Conservation (phyloP, 352 stramenopile genomes). For the Phytopythium sindhum region DNA sequence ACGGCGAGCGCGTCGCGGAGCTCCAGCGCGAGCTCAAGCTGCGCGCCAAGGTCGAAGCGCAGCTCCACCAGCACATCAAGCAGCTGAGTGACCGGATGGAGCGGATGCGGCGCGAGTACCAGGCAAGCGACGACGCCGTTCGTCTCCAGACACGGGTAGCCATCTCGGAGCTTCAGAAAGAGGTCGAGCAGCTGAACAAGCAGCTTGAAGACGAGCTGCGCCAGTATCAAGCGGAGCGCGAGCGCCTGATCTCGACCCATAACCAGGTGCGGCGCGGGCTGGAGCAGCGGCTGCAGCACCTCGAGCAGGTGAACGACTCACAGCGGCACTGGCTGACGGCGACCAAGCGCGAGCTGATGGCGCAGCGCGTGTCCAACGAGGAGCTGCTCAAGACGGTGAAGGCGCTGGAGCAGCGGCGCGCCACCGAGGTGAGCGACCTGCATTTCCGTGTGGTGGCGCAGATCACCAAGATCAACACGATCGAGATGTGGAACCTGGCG, state of each 20-base stretch:
- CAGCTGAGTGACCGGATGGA: conserved; percentile 29
- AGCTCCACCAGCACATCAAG: conserved; percentile 34
- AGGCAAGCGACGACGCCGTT: conserved; percentile 45
- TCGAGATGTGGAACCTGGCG: conserved; percentile 82
- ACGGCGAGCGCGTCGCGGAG: conserved; percentile 33
- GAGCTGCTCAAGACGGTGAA: conserved; percentile 59
- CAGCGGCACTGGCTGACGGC: conserved; percentile 72
- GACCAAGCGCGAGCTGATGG: conserved; percentile 55
- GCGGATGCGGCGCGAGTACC: conserved; percentile 41
- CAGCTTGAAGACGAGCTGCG: conserved; percentile 28
- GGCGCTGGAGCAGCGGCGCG: conserved; percentile 66
- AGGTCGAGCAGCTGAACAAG: conserved; percentile 30
- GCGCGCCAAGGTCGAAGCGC: conserved; percentile 31
- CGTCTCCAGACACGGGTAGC: conserved; percentile 41
- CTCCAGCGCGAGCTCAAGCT: conserved; percentile 49
- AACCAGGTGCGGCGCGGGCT: conserved; percentile 32
- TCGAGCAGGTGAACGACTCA: conserved; percentile 33
- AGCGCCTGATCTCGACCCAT: conserved; percentile 47
- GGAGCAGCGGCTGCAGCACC: conserved; percentile 26
- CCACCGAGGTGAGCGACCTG: conserved; percentile 77
- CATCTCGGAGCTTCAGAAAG: conserved; percentile 32
- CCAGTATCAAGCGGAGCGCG: conserved; percentile 25
- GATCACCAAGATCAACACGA: conserved; percentile 64
- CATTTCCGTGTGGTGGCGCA: conserved; percentile 65
- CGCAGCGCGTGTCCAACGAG: conserved; percentile 67